Evolutionary conservation across 306 rosid genomes (phyloP), one percentile per base, ranked within the genome.

Genomic region (Inga oerstediana): DNA sequence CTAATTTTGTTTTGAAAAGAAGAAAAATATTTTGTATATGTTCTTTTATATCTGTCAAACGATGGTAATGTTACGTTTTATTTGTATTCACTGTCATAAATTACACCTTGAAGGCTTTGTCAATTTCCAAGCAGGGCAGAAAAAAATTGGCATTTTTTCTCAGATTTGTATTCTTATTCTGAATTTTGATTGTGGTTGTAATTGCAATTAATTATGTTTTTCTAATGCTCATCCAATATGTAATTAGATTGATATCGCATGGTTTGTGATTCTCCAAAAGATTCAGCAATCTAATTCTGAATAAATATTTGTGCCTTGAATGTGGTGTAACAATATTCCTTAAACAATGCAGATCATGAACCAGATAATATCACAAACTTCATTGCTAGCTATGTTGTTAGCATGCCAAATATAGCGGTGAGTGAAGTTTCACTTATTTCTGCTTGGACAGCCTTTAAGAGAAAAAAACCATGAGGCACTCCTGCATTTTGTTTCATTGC

Each of bases 351-450:
- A 95, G 98, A 90, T 69, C 45, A 43, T 79, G 98, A 83, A 83
- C 87, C 78, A 64, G 89, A 79, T 75, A 81, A 86, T 67, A 73
- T 88, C 74, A 70, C 99, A 79, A 77, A 82, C 83, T 91, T 95
- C 84, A 90, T 95, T 84, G 82, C 79, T 80, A 77, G 81, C 88
- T 91, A 90, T 86, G 92, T 83, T 80, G 85, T 85, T 79, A 87
- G 92, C 92, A 87, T 91, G 87, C 99, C 97, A 87, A 88, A 92
- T 80, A 85, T 93, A 87, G 85, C 20, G 91, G 99, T 95, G 93
- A 89, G 97, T 84, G 88, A 80, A 82, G 87, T 86, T 85, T 84
- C 86, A 79, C 49, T 78, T 85, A 86, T 78, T 90, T 76, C 72
- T 84, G 81, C 86, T 86, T 86, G 88, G 89, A 86, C 82, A 80